Base-by-base conservation (phyloP, 139 green algal species). In the Chlorella sorokiniana region DNA sequence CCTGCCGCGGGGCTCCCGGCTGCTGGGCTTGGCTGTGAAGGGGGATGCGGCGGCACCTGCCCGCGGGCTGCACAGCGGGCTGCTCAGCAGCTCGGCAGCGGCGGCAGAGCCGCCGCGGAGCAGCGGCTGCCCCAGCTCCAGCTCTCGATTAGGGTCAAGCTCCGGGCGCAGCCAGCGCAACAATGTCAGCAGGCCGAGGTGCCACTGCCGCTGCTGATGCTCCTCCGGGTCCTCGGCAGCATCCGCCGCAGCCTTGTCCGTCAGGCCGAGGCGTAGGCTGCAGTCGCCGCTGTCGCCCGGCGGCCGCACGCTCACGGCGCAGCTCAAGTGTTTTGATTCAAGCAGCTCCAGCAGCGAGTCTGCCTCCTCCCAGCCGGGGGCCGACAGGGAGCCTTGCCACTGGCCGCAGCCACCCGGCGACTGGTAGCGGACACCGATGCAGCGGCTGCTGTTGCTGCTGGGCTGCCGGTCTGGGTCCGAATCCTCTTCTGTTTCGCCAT, bases 141-240 rank as follows among this genome's bases (percentile, higher is more conserved):
- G 65, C n/a, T 76, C 45, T 0, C 11, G 51, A 14, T 76, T 67
- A 0, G 67, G 78, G 38, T 77, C 78, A 27, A 83, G 40, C 23
- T 77, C 27, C 35, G 78, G 78, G 27, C 25, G 45, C 78, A 78
- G 35, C 78, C 78, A 83, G 27, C 22, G 37, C 33, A 77, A 27
- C 11, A 77, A 25, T 29, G 41, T 23, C 75, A 72, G 59, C 59
- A 81, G 59, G 29, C 33, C 20, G 56, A 38, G 59, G 29, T 81
- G 56, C 56, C 59, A 81, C 40, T 31, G 16, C 6, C 56, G 56
- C 75, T 81, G 75, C 75, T 71, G 56, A 38, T 61, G 59, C 38
- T 81, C 75, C 59, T 81, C 75, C 10, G 75, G 75, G 3, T 71
- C 20, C 14, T 27, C 59, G 2, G 59, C 75, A 1, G 38, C 14